Evolutionary conservation across 1,139 yeast species (phyloP).

Genomic region (Kodamaea sp.): DNA sequence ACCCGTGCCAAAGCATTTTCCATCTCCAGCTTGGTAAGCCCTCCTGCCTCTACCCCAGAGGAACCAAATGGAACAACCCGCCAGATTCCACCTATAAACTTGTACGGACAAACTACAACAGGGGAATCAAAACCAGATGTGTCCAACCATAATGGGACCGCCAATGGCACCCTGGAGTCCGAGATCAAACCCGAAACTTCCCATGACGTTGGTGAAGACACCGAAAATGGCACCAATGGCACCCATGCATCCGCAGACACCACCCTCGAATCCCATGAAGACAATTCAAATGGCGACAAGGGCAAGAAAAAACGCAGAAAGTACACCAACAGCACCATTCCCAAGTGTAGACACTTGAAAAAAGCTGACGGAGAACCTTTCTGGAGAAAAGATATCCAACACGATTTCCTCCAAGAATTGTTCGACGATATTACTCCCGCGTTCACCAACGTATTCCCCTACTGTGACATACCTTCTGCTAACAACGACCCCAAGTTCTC

Average conservation of each 20-base stretch:
- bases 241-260: conserved; percentile 1
- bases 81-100: neutral
- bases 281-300: conserved; percentile 5
- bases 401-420: conserved; percentile 66
- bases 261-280: conserved; percentile 1
- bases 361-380: conserved; percentile 92
- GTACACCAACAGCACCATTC: conserved; percentile 13
- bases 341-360: conserved; percentile 61
- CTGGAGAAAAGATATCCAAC: conserved; percentile 86
- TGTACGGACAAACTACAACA: neutral
- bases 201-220: neutral
- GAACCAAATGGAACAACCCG: neutral
- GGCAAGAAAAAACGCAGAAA: conserved; percentile 13
- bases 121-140: neutral
- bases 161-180: neutral
- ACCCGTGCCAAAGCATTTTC: conserved; percentile 10
- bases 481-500: conserved; percentile 55
- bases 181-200: neutral
- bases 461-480: conserved; percentile 35
- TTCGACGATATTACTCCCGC: conserved; percentile 65
- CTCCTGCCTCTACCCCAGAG: conserved; percentile 4
- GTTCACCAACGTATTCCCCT: conserved; percentile 61
- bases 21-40: conserved; percentile 17
- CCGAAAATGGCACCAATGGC: conserved; percentile 10
- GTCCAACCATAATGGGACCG: neutral